Base-by-base conservation (phyloP, 164 flowering plant species). In the Cinnamomum chago region DNA sequence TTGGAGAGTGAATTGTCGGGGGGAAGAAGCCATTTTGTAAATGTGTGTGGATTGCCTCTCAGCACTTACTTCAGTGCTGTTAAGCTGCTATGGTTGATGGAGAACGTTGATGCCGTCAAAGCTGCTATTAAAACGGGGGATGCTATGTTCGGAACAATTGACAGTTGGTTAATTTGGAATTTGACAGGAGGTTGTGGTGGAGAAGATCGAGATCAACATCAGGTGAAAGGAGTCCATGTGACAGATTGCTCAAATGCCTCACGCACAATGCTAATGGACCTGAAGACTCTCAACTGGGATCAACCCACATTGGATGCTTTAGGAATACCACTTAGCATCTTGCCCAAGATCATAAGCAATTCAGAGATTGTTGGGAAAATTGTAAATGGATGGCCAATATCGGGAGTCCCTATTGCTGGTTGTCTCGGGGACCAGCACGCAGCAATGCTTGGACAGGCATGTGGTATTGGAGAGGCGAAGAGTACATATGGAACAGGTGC, bases 401-500 rank as follows among this genome's bases (percentile, higher is more conserved):
- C 89, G 24, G 99, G 92, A 10, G 73, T 94, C 52, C 93, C 93
- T 0, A 90, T 96, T 62, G 80, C 99, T 10, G 98, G 99, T 25
- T 96, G 98, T 78, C 86, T 96, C 1, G 99, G 98, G 3, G 98
- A 96, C 71, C 99, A 96, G 75, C 99, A 96, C 72, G 98, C 98
- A 1, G 99, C 99, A 13, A 96, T 92, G 95, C 72, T 96, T 18
- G 98, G 99, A 3, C 99, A 96, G 80, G 89, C 92, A 60, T 96
- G 99, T 72, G 76, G 83, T 51, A 92, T 86, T 73, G 99, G 99
- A 0, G 92, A 96, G 84, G 99, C 98, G 3, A 96, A 96, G 73
- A 90, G 99, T 88, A 96, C 99, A 17, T 94, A 94, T 75, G 99
- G 99, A 4, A 95, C 99, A 22, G 98, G 99, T 13, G 99, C 98